Evolutionary conservation across 495 filamentous ascomycete species (phyloP), one percentile per base, ranked within the genome.

Genomic region (Podospora australis): DNA sequence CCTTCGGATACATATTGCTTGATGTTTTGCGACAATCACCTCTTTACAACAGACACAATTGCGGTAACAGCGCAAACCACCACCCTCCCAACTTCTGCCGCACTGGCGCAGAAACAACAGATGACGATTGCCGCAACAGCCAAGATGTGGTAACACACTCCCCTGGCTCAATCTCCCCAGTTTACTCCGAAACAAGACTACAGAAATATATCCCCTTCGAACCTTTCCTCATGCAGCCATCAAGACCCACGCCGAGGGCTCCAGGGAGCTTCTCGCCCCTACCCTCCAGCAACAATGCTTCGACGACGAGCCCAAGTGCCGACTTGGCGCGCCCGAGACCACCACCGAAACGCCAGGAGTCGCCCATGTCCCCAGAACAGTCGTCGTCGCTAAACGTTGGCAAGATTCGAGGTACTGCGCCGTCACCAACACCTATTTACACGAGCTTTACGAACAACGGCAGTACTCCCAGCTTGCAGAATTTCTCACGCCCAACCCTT

Each of bases 221-320:
- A 17, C 40, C 53, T 19, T 21, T 17, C 45, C 70, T 63, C 55
- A 78, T 75, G 70, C 75, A 79, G 52, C 68, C 66, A 52, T 56
- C 63, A 63, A 68, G 73, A 64, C 58, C 68, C 58, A 63, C 69
- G 52, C 64, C 57, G 50, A 62, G 74, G 59, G 68, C 69, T 45
- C 74, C 74, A 28, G 77, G 75, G 56, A 74, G 73, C 67, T 79
- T 78, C 66, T 78, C 75, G 43, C 72, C 77, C 52, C 63, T 77
- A 38, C 64, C 73, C 22, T 44, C 56, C 8, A 53, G 30, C 50
- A 54, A 48, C 26, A 35, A 58, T 20, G 16, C 6, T 6, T 4
- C 65, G 61, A 21, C 61, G 21, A 48, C 66, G 20, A 64, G 67
- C 8, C n/a, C 66, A 36, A 29, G 32, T 36, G 13, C 48, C 19